Conservation (phyloP, 257 asterid genomes). For the Ilex aquifolium region DNA sequence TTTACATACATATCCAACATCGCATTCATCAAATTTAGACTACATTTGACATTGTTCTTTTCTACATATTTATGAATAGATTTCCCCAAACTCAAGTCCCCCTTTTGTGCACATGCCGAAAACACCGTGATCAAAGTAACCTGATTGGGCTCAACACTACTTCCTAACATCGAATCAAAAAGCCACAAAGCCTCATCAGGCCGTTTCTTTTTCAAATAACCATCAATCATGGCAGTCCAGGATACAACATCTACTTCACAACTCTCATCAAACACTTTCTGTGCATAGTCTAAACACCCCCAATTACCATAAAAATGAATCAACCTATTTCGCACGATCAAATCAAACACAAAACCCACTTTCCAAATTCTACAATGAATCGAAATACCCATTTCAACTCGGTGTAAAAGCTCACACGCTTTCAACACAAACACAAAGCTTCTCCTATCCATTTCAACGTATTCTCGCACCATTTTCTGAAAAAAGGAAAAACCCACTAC, state of each 20-base stretch:
- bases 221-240: slow-evolving; percentile 79
- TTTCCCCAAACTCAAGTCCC: slow-evolving; percentile 49
- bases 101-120: slow-evolving; percentile 64
- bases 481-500: slow-evolving; percentile 44
- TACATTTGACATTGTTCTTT: slow-evolving; percentile 29
- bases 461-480: slow-evolving; percentile 47
- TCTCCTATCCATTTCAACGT: slow-evolving; percentile 55
- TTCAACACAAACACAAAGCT: slow-evolving; percentile 66
- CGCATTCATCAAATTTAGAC: slow-evolving; percentile 56
- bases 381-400: slow-evolving; percentile 36
- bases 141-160: slow-evolving; percentile 55
- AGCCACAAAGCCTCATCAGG: slow-evolving; percentile 58
- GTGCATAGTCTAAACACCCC: slow-evolving; percentile 30
- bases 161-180: slow-evolving; percentile 53
- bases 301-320: slow-evolving; percentile 57
- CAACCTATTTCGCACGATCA: slow-evolving; percentile 61
- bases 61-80: slow-evolving; percentile 34
- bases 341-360: slow-evolving; percentile 48
- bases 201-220: slow-evolving; percentile 44
- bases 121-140: slow-evolving; percentile 64
- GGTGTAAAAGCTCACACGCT: slow-evolving; percentile 43
- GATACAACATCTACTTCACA: slow-evolving; percentile 61
- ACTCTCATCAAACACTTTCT: slow-evolving; percentile 46
- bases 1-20: slow-evolving; percentile 73
- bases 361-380: slow-evolving; percentile 64